Percentiles rank a stretch among this genome's conserved stretches.
Evolutionary conservation across 2,329 filamentous ascomycete genomes (phyloP).

Genomic region (Pseudogymnoascus sp.): DNA sequence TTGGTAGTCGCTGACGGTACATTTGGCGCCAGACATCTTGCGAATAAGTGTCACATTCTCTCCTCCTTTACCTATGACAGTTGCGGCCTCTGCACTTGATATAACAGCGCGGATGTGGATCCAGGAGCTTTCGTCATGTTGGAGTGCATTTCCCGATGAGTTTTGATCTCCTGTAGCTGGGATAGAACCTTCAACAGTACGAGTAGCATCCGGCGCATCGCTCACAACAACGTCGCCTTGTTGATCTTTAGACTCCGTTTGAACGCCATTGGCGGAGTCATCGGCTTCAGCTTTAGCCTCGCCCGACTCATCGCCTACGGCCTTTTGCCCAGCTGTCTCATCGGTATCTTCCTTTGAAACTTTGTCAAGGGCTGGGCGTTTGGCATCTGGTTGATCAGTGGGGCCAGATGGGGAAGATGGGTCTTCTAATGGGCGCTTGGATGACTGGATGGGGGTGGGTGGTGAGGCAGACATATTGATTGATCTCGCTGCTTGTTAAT

Average conservation of each 20-base stretch:
- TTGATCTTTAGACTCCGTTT: constrained; percentile 44
- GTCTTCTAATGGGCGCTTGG: constrained; percentile 93
- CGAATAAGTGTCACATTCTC: constrained; percentile 98
- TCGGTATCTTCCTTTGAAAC: constrained; percentile 54
- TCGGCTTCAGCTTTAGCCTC: constrained; percentile 30
- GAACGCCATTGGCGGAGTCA: constrained; percentile 39
- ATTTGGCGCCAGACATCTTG: constrained; percentile 91
- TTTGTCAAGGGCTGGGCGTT: constrained; percentile 93
- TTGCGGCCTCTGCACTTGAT: constrained; percentile 92
- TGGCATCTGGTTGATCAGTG: constrained; percentile 91
- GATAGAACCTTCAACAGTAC: constrained; percentile 43
- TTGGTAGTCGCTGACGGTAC: constrained; percentile 96
- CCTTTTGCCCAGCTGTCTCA: constrained; percentile 33
- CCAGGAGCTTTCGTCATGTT: constrained; percentile 89
- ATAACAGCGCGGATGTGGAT: constrained; percentile 96
- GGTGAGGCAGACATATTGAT: constrained; percentile 67
- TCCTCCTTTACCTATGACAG: constrained; percentile 95
- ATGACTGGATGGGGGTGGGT: constrained; percentile 56
- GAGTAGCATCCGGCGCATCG: constrained; percentile 46
- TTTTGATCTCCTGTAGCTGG: constrained; percentile 30
- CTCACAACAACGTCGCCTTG: constrained; percentile 63
- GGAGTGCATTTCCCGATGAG: constrained; percentile 36
- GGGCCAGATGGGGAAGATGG: constrained; percentile 88
- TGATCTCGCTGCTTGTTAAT: constrained; percentile 31
- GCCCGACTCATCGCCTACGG: constrained; percentile 30